Evolutionary conservation across 345 rosid genomes (phyloP).

Genomic region (Geranium brycei): DNA sequence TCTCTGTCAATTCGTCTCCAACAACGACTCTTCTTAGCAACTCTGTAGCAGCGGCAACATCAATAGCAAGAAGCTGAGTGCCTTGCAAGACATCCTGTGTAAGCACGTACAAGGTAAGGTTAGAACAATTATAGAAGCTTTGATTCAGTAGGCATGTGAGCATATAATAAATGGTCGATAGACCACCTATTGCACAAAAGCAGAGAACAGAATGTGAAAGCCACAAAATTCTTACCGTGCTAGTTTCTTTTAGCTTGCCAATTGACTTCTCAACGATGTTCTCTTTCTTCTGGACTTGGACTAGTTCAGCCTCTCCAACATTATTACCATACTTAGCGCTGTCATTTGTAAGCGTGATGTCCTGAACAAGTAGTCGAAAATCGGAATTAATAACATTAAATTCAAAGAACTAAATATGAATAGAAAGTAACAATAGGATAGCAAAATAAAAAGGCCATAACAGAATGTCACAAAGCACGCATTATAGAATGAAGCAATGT

Average conservation of each 20-base stretch:
- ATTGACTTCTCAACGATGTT: constrained; percentile 61
- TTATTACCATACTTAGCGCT: constrained; percentile 18
- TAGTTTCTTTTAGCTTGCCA: constrained; percentile 66
- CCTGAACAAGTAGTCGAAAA: constrained; percentile 18
- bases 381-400: not conserved
- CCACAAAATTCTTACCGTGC: constrained; percentile 43
- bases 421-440: not conserved
- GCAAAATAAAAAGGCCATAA: not conserved
- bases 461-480: not conserved
- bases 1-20: constrained; percentile 84
- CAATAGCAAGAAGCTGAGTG: constrained; percentile 87
- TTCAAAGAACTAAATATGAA: not conserved
- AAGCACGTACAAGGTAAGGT: too few relatives aligned
- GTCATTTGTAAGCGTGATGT: constrained; percentile 26
- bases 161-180: too few relatives aligned
- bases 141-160: too few relatives aligned
- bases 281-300: constrained; percentile 47
- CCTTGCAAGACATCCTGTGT: constrained; percentile 93
- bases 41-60: constrained; percentile 77
- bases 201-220: too few relatives aligned
- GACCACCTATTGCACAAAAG: too few relatives aligned
- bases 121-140: too few relatives aligned
- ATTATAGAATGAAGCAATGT: not conserved
- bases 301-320: constrained; percentile 28
- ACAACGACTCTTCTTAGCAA: constrained; percentile 54